Conservation (phyloP, 139 green algal species). For the Chlorella vulgaris region DNA sequence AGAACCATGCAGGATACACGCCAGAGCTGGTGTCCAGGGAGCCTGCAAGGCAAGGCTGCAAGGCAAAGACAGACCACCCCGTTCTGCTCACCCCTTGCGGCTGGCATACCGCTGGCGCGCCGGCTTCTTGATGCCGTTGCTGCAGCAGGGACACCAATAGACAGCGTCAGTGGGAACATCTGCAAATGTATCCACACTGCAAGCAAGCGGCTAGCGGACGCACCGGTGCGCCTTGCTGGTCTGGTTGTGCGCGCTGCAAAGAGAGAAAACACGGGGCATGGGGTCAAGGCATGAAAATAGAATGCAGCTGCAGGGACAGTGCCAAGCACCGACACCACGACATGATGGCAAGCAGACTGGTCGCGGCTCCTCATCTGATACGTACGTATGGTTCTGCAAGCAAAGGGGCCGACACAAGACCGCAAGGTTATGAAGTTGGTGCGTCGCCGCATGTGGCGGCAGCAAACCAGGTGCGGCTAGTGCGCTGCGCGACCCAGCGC, state of each 20-base stretch:
- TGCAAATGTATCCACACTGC: not conserved
- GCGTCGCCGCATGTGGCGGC: not conserved
- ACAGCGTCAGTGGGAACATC: too few relatives aligned
- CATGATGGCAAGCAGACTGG: not conserved
- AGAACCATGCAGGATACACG: not conserved
- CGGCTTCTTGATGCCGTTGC: constrained; percentile 93
- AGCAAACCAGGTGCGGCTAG: not conserved
- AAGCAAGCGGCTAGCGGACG: not conserved
- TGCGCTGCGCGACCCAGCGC: too few relatives aligned
- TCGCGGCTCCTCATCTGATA: not conserved
- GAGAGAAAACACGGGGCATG: not conserved
- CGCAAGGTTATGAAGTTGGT: not conserved
- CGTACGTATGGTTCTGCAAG: not conserved
- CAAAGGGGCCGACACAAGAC: not conserved
- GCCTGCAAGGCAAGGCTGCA: not conserved
- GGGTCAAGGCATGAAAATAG: not conserved
- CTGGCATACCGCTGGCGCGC: constrained; percentile 79
- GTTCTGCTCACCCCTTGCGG: constrained; percentile 76
- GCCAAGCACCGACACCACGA: not conserved
- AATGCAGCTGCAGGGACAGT: not conserved
- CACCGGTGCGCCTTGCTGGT: constrained; percentile 86
- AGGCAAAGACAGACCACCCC: not conserved
- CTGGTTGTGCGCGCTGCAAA: constrained; percentile 92
- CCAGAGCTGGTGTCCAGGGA: not conserved
- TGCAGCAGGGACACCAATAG: not conserved